Evolutionary conservation across 768 basidiomycete species (phyloP).

Genomic region (Lentinula guzmanii): DNA sequence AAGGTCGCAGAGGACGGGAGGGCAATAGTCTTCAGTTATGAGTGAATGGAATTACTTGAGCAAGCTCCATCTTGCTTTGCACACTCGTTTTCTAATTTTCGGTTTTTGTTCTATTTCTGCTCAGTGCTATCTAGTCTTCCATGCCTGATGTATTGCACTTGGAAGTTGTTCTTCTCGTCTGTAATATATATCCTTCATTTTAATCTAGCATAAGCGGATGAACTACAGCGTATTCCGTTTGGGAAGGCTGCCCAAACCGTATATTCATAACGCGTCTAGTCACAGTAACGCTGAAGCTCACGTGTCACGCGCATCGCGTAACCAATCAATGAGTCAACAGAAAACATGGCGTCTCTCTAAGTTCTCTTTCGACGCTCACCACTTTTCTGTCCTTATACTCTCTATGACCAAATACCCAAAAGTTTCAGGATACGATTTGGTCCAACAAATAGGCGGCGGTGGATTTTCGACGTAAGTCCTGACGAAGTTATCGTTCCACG

Average conservation of each 20-base stretch:
- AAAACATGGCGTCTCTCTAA: neutral
- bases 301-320: neutral
- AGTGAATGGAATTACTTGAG: too few species aligned
- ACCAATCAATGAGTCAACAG: neutral
- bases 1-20: neutral
- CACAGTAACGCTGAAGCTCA: neutral
- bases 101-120: neutral
- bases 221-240: too few species aligned
- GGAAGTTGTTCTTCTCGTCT: neutral
- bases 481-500: neutral
- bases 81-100: neutral
- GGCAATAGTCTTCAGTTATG: neutral
- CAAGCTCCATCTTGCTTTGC: neutral
- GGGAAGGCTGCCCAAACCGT: too few species aligned
- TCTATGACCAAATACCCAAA: neutral
- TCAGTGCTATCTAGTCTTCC: neutral
- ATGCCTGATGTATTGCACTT: neutral
- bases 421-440: slow-evolving; percentile 56
- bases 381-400: neutral
- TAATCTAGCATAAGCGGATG: too few species aligned
- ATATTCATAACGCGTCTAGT: neutral
- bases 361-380: neutral
- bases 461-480: slow-evolving; percentile 74
- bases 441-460: slow-evolving; percentile 79
- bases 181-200: neutral